Conservation (phyloP, 2,329 filamentous ascomycete species). For the Aspergillus fructus region DNA sequence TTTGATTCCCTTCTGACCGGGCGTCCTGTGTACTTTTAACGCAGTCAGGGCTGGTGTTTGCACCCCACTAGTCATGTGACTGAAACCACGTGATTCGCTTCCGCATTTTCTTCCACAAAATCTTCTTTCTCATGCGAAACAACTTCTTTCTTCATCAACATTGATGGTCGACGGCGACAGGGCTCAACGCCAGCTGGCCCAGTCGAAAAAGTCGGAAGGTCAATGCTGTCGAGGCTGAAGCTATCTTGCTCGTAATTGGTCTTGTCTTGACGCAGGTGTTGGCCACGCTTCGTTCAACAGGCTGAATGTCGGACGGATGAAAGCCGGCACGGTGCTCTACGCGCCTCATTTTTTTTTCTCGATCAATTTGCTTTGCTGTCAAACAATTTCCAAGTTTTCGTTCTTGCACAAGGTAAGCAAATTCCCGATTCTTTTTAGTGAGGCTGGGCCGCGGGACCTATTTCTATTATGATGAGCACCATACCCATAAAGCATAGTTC, state of each 20-base stretch:
- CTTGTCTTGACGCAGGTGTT: not conserved
- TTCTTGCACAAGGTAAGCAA: slow-evolving; percentile 20
- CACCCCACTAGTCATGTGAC: not conserved
- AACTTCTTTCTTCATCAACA: not conserved
- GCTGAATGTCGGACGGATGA: slow-evolving; percentile 5
- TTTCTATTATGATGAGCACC: slow-evolving; percentile 38
- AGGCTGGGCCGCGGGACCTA: slow-evolving; percentile 5
- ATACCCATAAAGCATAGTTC: slow-evolving; percentile 43
- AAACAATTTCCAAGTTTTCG: not conserved
- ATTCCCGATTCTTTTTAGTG: slow-evolving; percentile 1
- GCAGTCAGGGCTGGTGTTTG: not conserved
- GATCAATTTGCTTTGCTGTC: not conserved
- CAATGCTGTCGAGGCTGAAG: not conserved
- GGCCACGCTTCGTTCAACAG: not conserved
- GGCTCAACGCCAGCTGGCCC: not conserved
- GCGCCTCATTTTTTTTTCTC: not conserved
- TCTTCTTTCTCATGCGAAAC: slow-evolving; percentile 1
- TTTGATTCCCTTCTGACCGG: too few relatives aligned
- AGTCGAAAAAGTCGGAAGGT: not conserved
- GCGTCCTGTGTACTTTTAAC: too few relatives aligned
- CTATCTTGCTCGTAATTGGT: not conserved
- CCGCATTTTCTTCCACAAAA: slow-evolving; percentile 9
- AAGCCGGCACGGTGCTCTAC: not conserved
- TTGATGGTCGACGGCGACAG: not conserved
- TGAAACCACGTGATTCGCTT: slow-evolving; percentile 4